Evolutionary conservation across 495 filamentous ascomycete genomes (phyloP), one percentile per base, ranked within the genome.

Genomic region (Chaetomidium leptoderma): DNA sequence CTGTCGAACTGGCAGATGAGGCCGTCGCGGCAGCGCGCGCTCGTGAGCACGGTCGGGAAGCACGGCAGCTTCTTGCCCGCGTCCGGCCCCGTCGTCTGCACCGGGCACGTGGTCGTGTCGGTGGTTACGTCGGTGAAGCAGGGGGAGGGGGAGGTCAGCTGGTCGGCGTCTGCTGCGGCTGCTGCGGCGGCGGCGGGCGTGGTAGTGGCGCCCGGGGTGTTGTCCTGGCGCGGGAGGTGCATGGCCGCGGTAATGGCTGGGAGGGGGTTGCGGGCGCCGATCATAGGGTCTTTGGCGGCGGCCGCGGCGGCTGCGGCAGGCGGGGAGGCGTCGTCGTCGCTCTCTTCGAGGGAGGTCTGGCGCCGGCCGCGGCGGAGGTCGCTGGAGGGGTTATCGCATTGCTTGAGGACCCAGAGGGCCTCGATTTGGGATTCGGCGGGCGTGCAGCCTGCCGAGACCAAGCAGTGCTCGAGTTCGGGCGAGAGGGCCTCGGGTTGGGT

Each of bases 11-110:
- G 57, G 76, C 79, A 82, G 58, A 78, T 65, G 19, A 74, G 62
- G n/a, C 67, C 74, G 17, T 71, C 70, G 23, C 67, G 70, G 71
- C 79, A 82, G 9, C 59, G 17, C 1, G 63, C n/a, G n/a, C n/a
- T 64, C 45, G 70, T 51, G 1, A 63, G 60, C 0, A 45, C 44
- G 19, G 74, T 74, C 9, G 70, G 49, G 55, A 63, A 70, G 72
- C 78, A 81, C 16, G 68, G 29, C 10, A 73, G 57, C 6, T 61
- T 66, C 17, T 66, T 61, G 50, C 68, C 68, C 14, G 65, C 46
- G n/a, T 44, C 49, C 11, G 65, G 11, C 53, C 72, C 74, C 0
- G 73, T 71, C 2, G 71, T 69, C 17, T 70, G 65, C 1, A 64
- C 40, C n/a, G 71, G 71, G 62, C 78, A 79, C 0, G 61, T 53